These are phyloP conservation scores for Effrenium voratum DNA, from an alignment of 73 alveolate genomes.

Conservation along the genomic window DNA sequence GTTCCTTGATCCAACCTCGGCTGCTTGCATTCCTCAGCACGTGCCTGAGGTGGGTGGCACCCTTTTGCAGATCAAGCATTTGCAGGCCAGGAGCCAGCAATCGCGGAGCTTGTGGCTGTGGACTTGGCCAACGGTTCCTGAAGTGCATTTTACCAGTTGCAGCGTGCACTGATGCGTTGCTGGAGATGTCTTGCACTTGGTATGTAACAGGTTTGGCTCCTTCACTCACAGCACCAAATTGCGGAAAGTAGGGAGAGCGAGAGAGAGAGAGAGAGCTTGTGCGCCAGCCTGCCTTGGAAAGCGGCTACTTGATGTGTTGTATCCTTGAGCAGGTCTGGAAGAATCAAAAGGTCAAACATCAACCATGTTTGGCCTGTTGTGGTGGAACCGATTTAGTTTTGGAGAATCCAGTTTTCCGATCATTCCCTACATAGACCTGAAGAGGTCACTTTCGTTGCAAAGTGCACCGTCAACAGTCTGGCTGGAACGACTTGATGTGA, in stretches of 20 bases:
- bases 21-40: too few relatives aligned
- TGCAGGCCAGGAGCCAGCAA: background rate
- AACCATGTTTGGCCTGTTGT: too few relatives aligned
- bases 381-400: too few relatives aligned
- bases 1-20: too few relatives aligned
- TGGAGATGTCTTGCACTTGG: background rate
- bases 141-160: background rate
- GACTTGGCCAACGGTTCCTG: background rate
- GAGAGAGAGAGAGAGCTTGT: background rate
- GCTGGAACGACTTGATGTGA: too few relatives aligned
- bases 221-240: too few relatives aligned
- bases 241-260: background rate
- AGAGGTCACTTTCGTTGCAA: too few relatives aligned
- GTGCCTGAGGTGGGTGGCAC: conserved; percentile 75
- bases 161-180: background rate
- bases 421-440: too few relatives aligned
- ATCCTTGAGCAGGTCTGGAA: background rate
- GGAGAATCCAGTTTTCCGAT: too few relatives aligned
- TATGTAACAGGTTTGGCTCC: background rate
- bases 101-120: background rate
- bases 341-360: background rate
- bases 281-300: background rate
- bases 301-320: background rate
- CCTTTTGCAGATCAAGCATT: conserved; percentile 40
- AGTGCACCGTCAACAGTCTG: too few relatives aligned